Base-by-base conservation (phyloP, 441 rosid genomes). In the Populus trichocarpa region DNA sequence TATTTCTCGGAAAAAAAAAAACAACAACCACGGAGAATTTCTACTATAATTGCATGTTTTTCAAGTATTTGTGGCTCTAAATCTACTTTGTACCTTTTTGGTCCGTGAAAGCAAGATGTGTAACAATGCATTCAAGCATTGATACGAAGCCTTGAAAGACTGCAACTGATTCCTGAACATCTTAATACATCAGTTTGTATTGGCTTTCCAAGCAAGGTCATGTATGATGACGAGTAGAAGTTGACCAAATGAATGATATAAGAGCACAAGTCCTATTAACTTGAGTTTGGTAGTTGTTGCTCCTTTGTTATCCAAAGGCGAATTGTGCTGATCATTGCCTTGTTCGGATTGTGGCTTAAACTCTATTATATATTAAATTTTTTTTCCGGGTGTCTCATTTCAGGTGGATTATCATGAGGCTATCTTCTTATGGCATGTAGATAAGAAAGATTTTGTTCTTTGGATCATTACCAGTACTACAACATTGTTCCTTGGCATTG, bases 401-500 rank as follows among this genome's bases (percentile, higher is more conserved):
- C 87, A 96, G 99, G 98, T 96, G 84, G 98, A 96, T 84, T 96
- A 90, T 82, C 89, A 91, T 7, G 93, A 90, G 83, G 99, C 97
- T 75, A 89, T 93, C 23, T 94, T 96, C 83, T 85, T 96, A 77
- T 96, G 99, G 99, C 90, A 79, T 74, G 94, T 96, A 67, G 96
- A 94, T 79, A 96, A 96, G 90, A 93, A 88, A 81, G 98, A 96
- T 86, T 93, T 96, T 94, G 88, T 91, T 78, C 98, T 96, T 81
- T 96, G 99, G 99, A 89, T 84, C 71, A 86, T 96, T 80, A 96
- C 99, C 68, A 82, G 88, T 78, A 77, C 88, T 23, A 83, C 93
- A 69, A 96, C 99, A 61, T 86, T 96, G 90, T 92, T 96, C 86
- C 90, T 96, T 3, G 96, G 98, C 75, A 94, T 96, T 77, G 98